Conservation (phyloP, 768 basidiomycete genomes). For the Coprinellus micaceus region DNA sequence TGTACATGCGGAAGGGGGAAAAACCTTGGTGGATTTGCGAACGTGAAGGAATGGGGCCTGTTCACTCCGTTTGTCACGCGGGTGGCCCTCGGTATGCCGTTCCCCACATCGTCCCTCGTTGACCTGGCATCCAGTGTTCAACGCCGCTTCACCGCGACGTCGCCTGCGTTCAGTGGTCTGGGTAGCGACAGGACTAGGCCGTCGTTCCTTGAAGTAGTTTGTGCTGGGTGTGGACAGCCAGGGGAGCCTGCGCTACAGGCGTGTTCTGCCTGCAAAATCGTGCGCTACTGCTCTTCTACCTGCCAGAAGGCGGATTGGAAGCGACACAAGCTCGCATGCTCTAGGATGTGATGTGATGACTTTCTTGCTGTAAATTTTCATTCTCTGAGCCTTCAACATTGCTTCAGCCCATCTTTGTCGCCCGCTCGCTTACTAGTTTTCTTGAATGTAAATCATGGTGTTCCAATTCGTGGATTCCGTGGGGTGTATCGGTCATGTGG, state of each 20-base stretch:
- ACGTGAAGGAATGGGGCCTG: constrained; percentile 29
- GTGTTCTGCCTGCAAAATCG: constrained; percentile 36
- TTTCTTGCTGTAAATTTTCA: too few relatives aligned
- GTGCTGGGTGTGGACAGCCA: constrained; percentile 14
- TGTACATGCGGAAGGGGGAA: constrained; percentile 54
- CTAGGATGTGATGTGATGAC: too few relatives aligned
- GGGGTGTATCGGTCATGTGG: too few relatives aligned
- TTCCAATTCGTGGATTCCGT: too few relatives aligned
- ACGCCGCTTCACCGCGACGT: background rate
- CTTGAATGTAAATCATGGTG: too few relatives aligned
- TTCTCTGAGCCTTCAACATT: too few relatives aligned
- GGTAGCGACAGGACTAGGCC: background rate
- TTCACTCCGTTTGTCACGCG: constrained; percentile 44
- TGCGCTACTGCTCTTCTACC: constrained; percentile 38
- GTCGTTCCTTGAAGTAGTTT: background rate
- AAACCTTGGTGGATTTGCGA: constrained; percentile 34
- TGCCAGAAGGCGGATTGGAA: constrained; percentile 50
- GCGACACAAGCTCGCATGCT: constrained; percentile 37
- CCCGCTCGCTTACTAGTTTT: too few relatives aligned
- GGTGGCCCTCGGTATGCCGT: constrained; percentile 49
- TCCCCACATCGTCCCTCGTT: constrained; percentile 47
- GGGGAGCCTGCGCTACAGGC: constrained; percentile 24
- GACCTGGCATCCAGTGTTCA: background rate
- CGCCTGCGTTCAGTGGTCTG: background rate
- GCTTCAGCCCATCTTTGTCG: too few relatives aligned